Evolutionary conservation across 2,329 filamentous ascomycete genomes (phyloP), one percentile per base, ranked within the genome.

Genomic region (Aotearoamyces nothofagi): DNA sequence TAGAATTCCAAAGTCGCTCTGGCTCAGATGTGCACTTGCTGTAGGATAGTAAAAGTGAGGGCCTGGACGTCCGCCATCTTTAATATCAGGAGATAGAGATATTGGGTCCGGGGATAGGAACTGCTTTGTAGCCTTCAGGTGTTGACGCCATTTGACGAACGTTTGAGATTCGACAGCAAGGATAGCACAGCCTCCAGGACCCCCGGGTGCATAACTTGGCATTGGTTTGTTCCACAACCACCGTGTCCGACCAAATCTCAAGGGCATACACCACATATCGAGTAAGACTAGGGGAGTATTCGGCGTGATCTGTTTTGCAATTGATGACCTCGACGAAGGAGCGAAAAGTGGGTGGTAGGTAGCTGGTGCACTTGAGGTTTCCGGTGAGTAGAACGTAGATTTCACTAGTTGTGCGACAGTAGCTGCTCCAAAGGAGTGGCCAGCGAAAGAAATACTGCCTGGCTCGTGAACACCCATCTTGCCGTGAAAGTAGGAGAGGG

Each of bases 1-100:
- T 13, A 92, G 54, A 14, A 90, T 56, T 19, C 79, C 83, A 41
- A 90, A 92, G 45, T 92, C 83, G 12, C 72, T 79, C 52, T 92
- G 83, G 33, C 68, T 81, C 15, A 92, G 63, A 47, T 92, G 83
- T 0, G 82, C 80, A n/a, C 75, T 78, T 24, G 66, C 59, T 9
- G 62, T 49, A 3, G 81, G 73, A 49, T 81, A 87, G 55, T 80
- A 92, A 44, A 87, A 69, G 40, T 75, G 66, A 4, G 81, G 74
- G 32, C 52, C 48, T 3, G 44, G 46, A 30, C 23, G 19, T 15
- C 15, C 27, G 31, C 22, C 32, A 20, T 35, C 34, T 20, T 29
- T 29, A 25, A 36, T 39, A 22, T 32, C 29, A 20, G 36, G 31
- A 12, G 14, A 24, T 12, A 62, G 57, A 1, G 54, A 41, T 0